These are phyloP conservation scores for Handroanthus guayacan DNA, from an alignment of 257 asterid species.

Conservation along the genomic window DNA sequence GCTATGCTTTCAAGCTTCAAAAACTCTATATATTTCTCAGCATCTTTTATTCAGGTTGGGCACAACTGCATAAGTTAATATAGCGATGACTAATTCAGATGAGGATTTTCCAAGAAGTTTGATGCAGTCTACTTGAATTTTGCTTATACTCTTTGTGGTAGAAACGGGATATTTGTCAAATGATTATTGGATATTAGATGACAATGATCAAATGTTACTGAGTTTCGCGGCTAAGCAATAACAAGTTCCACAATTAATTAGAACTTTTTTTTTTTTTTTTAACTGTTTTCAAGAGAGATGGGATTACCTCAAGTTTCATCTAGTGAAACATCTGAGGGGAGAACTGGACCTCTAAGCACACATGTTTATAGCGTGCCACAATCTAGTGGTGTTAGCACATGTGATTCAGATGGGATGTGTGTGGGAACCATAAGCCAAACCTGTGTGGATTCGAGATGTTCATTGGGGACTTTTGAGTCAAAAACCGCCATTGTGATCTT, in stretches of 20 bases:
- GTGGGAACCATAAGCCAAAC: conserved; percentile 39
- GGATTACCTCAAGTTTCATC: conserved; percentile 73
- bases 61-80: conserved; percentile 17
- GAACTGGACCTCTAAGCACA: conserved; percentile 41
- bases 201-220: background rate
- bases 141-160: conserved; percentile 17
- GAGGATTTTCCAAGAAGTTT: conserved; percentile 12
- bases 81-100: conserved; percentile 17
- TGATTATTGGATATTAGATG: conserved; percentile 25
- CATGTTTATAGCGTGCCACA: conserved; percentile 43
- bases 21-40: conserved; percentile 19
- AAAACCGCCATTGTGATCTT: conserved; percentile 46
- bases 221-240: background rate
- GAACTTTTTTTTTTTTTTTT: conserved; percentile 4
- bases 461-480: conserved; percentile 51
- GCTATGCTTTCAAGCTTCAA: conserved; percentile 22
- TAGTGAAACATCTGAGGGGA: conserved; percentile 52
- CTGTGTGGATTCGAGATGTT: conserved; percentile 43
- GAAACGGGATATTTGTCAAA: background rate
- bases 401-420: conserved; percentile 45
- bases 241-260: background rate
- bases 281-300: conserved; percentile 45
- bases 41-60: conserved; percentile 17
- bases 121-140: conserved; percentile 17
- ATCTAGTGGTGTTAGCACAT: conserved; percentile 35